Base-by-base conservation (phyloP, 139 green algal genomes). In the Micractinium sp. region DNA sequence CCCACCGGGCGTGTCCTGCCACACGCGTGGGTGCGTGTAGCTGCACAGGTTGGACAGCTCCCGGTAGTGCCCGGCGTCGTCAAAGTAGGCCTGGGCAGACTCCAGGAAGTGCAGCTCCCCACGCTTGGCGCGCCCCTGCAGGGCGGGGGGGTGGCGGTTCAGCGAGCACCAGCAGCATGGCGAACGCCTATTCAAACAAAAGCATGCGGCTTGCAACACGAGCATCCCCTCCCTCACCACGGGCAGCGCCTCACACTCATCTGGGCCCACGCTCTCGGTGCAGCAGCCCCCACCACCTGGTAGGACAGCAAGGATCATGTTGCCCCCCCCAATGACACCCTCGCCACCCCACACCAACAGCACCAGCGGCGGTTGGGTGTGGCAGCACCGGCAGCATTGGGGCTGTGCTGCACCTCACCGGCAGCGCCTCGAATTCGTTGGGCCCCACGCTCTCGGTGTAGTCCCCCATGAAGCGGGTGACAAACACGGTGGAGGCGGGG, bases 81-180 rank as follows among this genome's bases (percentile, higher is more conserved):
- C 97, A 85, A 99, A 99, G 63, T 95, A 99, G 1, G 95, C 96
- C 5, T 95, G 80, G 1, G 97, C 94, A 23, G 93, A 93, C 4
- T 92, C 71, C 38, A 98, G 89, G 56, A 92, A 88, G 20, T 75
- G 91, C 29, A 95, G 88, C 85, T 95, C 92, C 31, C 91, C 90
- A 0, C 79, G 56, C 56, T 86, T 90, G 38, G 91, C 92, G 0
- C 86, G 85, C 3, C 69, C 88, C 94, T 95, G 91, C 85, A 74
- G 47, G 18, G 29, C 53, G 35, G 81, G 63, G 3, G 66, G 47
- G 47, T 56, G 47, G 47, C 47, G 47, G 47, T 9, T 5, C 9
- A 9, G 47, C 47, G 47, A 35, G 29, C 56, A 56, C 63, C 63
- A 20, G 63, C 63, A 29, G 63, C 22, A 29, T 73, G 12, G 14